phyloP scores from a whole-genome alignment of 495 filamentous ascomycete species.

The Xylaria scruposa region DNA sequence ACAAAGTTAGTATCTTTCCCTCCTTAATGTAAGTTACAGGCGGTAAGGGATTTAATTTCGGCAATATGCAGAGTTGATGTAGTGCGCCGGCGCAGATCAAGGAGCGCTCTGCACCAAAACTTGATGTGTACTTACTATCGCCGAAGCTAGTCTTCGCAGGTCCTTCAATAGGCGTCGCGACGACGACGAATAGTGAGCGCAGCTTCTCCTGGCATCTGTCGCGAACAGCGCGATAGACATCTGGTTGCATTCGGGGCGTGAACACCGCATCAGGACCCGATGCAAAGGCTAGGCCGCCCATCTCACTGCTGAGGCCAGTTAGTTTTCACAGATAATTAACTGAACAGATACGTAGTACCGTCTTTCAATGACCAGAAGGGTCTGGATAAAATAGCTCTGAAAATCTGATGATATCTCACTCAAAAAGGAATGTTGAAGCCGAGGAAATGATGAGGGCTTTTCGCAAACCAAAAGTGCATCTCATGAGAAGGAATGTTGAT shows the following conservation, averaged over 20 bases:
- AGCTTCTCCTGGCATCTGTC: conserved; percentile 49
- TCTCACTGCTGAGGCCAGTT: conserved; percentile 30
- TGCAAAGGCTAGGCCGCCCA: conserved; percentile 67
- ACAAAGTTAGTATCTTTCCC: not conserved
- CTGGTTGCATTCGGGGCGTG: conserved; percentile 64
- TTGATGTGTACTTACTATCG: conserved; percentile 43
- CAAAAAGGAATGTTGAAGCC: not conserved
- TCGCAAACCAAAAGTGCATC: not conserved
- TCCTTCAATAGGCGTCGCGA: conserved; percentile 59
- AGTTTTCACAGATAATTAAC: not conserved
- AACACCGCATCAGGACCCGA: conserved; percentile 47
- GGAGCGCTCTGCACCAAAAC: not conserved
- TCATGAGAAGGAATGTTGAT: not conserved
- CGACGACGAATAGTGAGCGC: conserved; percentile 51
- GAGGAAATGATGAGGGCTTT: not conserved
- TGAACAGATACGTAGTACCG: not conserved
- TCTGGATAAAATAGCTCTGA: not conserved
- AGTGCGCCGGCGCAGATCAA: too few relatives aligned
- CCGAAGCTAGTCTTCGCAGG: conserved; percentile 63
- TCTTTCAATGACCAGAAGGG: not conserved
- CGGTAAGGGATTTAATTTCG: not conserved
- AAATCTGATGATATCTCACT: not conserved
- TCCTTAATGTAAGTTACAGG: not conserved
- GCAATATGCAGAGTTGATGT: too few relatives aligned
- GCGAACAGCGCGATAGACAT: conserved; percentile 54